Evolutionary conservation across 176 grass and related monocot genomes (phyloP).

Genomic region (Panicum miliaceum): DNA sequence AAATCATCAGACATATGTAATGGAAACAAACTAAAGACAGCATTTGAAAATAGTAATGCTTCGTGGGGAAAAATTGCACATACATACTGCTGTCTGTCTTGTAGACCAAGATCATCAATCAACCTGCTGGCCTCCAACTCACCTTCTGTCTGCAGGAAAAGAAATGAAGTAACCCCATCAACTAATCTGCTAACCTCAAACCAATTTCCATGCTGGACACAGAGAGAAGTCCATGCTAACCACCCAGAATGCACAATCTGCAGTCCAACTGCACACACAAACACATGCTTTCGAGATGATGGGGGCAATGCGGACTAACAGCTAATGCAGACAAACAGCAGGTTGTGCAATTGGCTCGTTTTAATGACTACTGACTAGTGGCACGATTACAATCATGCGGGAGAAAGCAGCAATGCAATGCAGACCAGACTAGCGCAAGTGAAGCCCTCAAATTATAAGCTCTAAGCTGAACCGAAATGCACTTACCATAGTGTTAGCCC

Average conservation of each 20-base stretch:
- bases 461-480: neutral
- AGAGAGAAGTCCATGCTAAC: neutral
- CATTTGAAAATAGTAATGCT: neutral
- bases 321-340: neutral
- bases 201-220: neutral
- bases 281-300: neutral
- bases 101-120: constrained; percentile 80
- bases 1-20: constrained; percentile 32
- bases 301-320: neutral
- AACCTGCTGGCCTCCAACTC: constrained; percentile 67
- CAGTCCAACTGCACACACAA: neutral
- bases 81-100: constrained; percentile 88
- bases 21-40: neutral
- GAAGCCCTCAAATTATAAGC: neutral
- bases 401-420: neutral
- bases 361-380: neutral
- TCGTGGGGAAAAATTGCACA: constrained; percentile 49
- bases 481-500: constrained; percentile 97
- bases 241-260: neutral
- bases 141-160: constrained; percentile 53
- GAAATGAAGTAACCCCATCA: constrained; percentile 15
- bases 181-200: neutral
- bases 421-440: neutral
- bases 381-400: constrained; percentile 1
- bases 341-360: neutral